A percentile compares a stretch with the other conserved stretches of the same genome.
Conservation (phyloP, 805 yeast genomes). For the Danielozyma ontarioensis region DNA sequence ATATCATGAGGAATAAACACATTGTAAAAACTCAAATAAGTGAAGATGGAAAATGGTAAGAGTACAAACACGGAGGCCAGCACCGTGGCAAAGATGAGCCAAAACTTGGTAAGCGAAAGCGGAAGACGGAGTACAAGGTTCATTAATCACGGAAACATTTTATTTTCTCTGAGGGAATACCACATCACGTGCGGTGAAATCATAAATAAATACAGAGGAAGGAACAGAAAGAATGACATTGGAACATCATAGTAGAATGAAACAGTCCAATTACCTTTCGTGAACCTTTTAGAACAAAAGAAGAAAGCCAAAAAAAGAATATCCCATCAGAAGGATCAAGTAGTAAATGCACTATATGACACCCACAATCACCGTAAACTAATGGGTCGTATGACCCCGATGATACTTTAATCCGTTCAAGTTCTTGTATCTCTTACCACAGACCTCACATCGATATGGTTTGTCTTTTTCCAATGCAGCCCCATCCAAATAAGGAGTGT, state of each 20-base stretch:
- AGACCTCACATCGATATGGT: conserved; percentile 96
- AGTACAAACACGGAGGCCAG: conserved; percentile 22
- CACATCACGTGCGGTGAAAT: neutral
- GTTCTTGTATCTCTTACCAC: conserved; percentile 96
- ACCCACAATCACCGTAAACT: no score
- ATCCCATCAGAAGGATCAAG: no score
- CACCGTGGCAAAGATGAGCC: conserved; percentile 2
- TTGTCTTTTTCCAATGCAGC: conserved; percentile 95
- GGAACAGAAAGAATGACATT: no score
- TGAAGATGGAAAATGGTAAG: conserved; percentile 29
- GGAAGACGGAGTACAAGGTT: neutral
- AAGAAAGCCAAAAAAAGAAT: no score
- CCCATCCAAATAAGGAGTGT: conserved; percentile 88
- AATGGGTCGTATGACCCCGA: conserved; percentile 97
- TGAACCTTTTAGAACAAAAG: no score
- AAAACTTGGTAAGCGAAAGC: neutral
- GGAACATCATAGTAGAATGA: no score
- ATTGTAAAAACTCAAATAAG: conserved; percentile 31
- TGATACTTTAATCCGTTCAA: conserved; percentile 95
- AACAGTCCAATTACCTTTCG: no score
- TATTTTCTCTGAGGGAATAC: no score
- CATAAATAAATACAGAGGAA: neutral
- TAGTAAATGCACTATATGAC: no score
- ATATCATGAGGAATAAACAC: conserved; percentile 24
- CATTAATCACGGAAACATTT: neutral